Evolutionary conservation across 352 stramenopile species (phyloP).

Genomic region (Saprolegnia diclina): DNA sequence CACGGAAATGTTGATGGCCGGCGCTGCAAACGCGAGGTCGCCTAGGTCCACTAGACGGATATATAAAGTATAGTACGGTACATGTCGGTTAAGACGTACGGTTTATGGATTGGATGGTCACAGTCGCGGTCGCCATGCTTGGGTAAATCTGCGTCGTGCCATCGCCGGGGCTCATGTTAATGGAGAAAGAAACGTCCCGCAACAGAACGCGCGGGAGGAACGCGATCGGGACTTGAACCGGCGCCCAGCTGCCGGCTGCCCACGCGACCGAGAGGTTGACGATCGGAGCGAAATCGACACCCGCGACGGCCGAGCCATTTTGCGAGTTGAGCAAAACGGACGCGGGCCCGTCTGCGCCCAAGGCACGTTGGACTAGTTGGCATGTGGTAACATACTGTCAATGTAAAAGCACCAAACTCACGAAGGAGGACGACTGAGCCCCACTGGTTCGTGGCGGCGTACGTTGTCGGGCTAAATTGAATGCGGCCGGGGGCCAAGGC

Average conservation of each 20-base stretch:
- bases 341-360: slow-evolving; percentile 44
- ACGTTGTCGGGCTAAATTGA: slow-evolving; percentile 7
- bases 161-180: slow-evolving; percentile 2
- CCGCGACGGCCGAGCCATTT: slow-evolving; percentile 41
- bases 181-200: slow-evolving; percentile 12
- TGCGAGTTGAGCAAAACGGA: slow-evolving; percentile 41
- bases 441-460: slow-evolving; percentile 3
- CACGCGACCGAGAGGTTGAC: slow-evolving; percentile 36
- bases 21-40: slow-evolving; percentile 44
- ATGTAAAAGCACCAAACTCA: background rate
- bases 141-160: background rate
- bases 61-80: background rate
- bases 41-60: slow-evolving; percentile 17
- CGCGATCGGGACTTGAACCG: slow-evolving; percentile 46
- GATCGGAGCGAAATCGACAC: slow-evolving; percentile 47
- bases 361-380: slow-evolving; percentile 41
- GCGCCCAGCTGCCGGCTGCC: slow-evolving; percentile 43
- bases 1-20: slow-evolving; percentile 1
- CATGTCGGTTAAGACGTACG: background rate
- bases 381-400: background rate
- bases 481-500: background rate
- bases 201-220: slow-evolving; percentile 8
- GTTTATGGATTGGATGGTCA: slow-evolving; percentile 22
- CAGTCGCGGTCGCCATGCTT: background rate
- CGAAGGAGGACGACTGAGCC: background rate